A percentile compares a stretch with the other conserved stretches of the same genome.
These are phyloP conservation scores for Fusarium sp. DNA, from an alignment of 2,329 filamentous ascomycete genomes.

Conservation along the genomic window DNA sequence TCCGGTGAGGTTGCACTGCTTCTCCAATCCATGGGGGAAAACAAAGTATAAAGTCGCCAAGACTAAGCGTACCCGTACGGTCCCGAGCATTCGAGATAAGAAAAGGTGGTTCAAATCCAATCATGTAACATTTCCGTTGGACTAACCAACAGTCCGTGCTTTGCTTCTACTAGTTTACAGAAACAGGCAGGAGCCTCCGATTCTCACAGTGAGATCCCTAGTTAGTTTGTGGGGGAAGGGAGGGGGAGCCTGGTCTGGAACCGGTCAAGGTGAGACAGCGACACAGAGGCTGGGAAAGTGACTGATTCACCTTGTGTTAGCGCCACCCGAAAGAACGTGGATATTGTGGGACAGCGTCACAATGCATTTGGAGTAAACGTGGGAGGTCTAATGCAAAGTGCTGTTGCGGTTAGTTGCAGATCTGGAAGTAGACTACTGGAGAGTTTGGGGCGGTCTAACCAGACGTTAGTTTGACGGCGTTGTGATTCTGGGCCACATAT, in stretches of 20 bases:
- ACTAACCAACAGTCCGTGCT: constrained; percentile 2
- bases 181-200: constrained; percentile 2
- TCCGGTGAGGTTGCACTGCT: not conserved
- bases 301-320: constrained; percentile 5
- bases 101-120: not conserved
- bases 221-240: not conserved
- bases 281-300: constrained; percentile 7
- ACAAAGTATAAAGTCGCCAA: not conserved
- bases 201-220: constrained; percentile 17
- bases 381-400: not conserved
- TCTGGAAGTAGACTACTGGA: constrained; percentile 1
- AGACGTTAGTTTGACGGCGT: not conserved
- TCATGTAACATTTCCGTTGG: not conserved
- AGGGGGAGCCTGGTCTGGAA: not conserved
- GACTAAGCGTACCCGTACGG: constrained; percentile 2
- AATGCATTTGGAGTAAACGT: constrained; percentile 11
- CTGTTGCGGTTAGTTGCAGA: not conserved
- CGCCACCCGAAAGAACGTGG: not conserved
- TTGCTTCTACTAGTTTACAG: not conserved
- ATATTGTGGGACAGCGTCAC: constrained; percentile 25
- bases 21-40: not conserved
- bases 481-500: not conserved
- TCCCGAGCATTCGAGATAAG: not conserved
- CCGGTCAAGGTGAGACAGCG: not conserved
- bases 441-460: constrained; percentile 12